These are phyloP conservation scores for Codiaeum variegatum DNA, from an alignment of 441 rosid species.

Conservation along the genomic window DNA sequence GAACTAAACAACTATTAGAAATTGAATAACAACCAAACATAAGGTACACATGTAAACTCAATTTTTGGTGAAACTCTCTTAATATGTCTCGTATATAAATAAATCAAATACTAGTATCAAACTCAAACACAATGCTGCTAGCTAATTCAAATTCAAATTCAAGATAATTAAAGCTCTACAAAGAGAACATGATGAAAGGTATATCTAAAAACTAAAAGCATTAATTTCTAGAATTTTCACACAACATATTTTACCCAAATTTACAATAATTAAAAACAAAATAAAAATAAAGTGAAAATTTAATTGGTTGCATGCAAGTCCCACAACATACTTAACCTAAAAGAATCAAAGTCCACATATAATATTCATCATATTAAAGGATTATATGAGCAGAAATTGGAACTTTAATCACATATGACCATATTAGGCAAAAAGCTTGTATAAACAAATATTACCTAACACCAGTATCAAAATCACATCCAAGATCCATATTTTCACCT, in stretches of 20 bases:
- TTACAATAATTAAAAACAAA: background rate
- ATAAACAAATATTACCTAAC: conserved; percentile 60
- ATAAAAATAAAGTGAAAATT: background rate
- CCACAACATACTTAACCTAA: conserved; percentile 98
- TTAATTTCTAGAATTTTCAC: background rate
- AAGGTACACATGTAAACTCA: background rate
- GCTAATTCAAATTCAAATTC: background rate
- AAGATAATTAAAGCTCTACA: background rate
- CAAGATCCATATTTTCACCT: conserved; percentile 98
- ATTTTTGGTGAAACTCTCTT: too few species aligned
- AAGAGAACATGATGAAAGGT: background rate
- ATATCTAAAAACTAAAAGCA: background rate
- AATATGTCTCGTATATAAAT: too few species aligned
- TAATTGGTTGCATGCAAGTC: conserved; percentile 60
- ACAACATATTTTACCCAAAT: background rate
- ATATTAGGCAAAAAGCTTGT: background rate
- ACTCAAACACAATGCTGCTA: background rate
- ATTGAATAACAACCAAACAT: background rate
- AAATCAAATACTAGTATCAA: background rate
- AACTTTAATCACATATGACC: background rate
- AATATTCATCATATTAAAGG: background rate
- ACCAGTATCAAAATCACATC: conserved; percentile 98
- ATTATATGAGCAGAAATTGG: conserved; percentile 1
- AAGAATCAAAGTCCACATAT: conserved; percentile 14
- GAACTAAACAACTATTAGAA: background rate